Percentiles rank a stretch among this genome's conserved stretches.
Evolutionary conservation across 2,329 filamentous ascomycete genomes (phyloP).

Genomic region (Xylaria sp.): DNA sequence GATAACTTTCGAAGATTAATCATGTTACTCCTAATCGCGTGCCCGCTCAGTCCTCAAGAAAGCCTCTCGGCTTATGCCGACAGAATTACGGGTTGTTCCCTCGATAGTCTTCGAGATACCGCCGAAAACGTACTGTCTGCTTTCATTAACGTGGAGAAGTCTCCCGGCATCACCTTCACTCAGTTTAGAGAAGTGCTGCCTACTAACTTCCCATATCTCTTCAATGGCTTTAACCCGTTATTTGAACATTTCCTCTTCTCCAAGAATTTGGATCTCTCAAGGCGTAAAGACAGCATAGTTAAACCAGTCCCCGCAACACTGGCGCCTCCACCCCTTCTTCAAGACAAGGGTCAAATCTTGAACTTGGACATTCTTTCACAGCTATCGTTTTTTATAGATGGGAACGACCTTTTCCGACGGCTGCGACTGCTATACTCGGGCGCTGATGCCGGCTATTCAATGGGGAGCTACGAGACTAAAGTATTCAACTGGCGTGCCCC

Average conservation of each 20-base stretch:
- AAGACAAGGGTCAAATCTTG: conserved; percentile 68
- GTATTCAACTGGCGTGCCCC: conserved; percentile 82
- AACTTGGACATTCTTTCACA: conserved; percentile 73
- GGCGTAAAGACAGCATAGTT: conserved; percentile 53
- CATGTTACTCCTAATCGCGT: conserved; percentile 74
- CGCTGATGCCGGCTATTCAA: conserved; percentile 76
- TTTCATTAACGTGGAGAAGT: conserved; percentile 72
- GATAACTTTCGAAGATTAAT: conserved; percentile 78
- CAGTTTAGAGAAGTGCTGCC: conserved; percentile 70
- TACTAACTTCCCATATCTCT: conserved; percentile 71
- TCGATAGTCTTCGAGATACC: conserved; percentile 67
- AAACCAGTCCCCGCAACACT: conserved; percentile 29
- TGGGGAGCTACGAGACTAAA: conserved; percentile 79
- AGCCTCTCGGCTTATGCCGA: conserved; percentile 69
- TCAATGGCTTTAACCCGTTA: conserved; percentile 72
- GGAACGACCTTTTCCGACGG: conserved; percentile 70
- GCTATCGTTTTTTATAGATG: conserved; percentile 77
- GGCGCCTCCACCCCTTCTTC: conserved; percentile 57
- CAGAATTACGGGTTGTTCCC: conserved; percentile 64
- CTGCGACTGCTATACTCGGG: conserved; percentile 76
- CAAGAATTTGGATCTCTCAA: conserved; percentile 74
- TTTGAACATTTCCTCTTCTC: conserved; percentile 83
- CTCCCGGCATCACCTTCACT: conserved; percentile 69
- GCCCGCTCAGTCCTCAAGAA: conserved; percentile 73
- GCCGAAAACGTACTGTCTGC: conserved; percentile 73